Evolutionary conservation across 345 rosid species (phyloP), one percentile per base, ranked within the genome.

Genomic region (Boechera retrofracta): DNA sequence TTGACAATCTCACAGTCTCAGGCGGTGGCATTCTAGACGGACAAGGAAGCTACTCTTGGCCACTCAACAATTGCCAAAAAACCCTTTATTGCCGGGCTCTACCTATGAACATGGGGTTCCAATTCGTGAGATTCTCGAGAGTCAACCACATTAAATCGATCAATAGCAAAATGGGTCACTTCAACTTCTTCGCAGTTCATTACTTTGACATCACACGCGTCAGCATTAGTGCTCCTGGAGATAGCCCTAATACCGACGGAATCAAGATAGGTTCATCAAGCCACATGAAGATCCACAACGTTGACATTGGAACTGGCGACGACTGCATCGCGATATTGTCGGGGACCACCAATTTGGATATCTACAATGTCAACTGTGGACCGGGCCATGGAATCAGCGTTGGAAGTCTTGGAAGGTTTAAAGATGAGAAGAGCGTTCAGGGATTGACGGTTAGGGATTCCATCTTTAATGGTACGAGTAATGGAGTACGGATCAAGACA

Each of bases 161-260:
- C 42, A 79, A 79, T 66, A 79, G 79, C 75, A 79, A 79, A 68
- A 79, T 68, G 75, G 77, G 74, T 0, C 82, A 79, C 49, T 15
- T 79, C 67, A 69, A 74, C 71, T 62, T 79, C 67, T 79, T 45
- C 32, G 48, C 53, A 0, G 78, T 39, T 1, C 18, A 61, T 7
- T 0, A 73, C 24, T 73, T 79, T 29, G 39, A 57, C 18, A 42
- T 74, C 5, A 24, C 41, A 16, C n/a, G 32, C 1, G 61, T 79
- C 28, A 64, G 4, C 2, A 64, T 79, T 15, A 62, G 7, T 33
- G 79, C 79, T 53, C 82, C 82, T 3, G 55, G 13, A 16, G 33
- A 69, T n/a, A 79, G 82, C 33, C 82, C 79, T 62, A 79, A 79
- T 33, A 79, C 82, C 1, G 82, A 79, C 4, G 82, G 79, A 6